Percentiles rank a stretch among this genome's conserved stretches.
phyloP scores from a whole-genome alignment of 495 filamentous ascomycete genomes.

The Tuber aestivum region DNA sequence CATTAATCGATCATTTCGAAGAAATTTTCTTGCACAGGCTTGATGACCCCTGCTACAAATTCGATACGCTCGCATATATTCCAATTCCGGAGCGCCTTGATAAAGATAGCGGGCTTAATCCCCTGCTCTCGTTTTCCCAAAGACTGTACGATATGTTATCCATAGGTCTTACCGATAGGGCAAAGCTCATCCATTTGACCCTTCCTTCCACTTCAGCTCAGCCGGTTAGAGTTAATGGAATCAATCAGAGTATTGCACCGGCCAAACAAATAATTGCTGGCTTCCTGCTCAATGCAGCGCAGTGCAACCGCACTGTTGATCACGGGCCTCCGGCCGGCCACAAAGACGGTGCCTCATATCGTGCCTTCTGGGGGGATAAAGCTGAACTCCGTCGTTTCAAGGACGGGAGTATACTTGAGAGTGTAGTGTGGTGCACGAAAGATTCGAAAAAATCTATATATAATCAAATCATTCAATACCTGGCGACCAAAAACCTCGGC shows the following conservation, averaged over 20 bases:
- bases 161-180: slow-evolving; percentile 68
- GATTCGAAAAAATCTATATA: slow-evolving; percentile 59
- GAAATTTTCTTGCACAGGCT: slow-evolving; percentile 70
- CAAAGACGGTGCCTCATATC: slow-evolving; percentile 61
- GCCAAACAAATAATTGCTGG: slow-evolving; percentile 52
- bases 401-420: slow-evolving; percentile 67
- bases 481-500: slow-evolving; percentile 61
- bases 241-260: slow-evolving; percentile 3
- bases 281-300: slow-evolving; percentile 63
- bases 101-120: slow-evolving; percentile 27
- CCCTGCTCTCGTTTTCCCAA: slow-evolving; percentile 43
- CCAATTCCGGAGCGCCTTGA: slow-evolving; percentile 18
- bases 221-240: neutral
- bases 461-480: slow-evolving; percentile 69
- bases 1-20: slow-evolving; percentile 71
- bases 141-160: slow-evolving; percentile 59
- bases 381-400: slow-evolving; percentile 69
- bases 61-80: slow-evolving; percentile 56
- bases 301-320: slow-evolving; percentile 68
- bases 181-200: slow-evolving; percentile 57
- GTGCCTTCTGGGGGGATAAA: slow-evolving; percentile 71
- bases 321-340: slow-evolving; percentile 79
- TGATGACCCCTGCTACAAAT: slow-evolving; percentile 61
- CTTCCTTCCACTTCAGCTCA: slow-evolving; percentile 38
- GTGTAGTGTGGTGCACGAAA: slow-evolving; percentile 68